phyloP scores from a whole-genome alignment of 495 filamentous ascomycete genomes.

The Corynascus novoguineensis region DNA sequence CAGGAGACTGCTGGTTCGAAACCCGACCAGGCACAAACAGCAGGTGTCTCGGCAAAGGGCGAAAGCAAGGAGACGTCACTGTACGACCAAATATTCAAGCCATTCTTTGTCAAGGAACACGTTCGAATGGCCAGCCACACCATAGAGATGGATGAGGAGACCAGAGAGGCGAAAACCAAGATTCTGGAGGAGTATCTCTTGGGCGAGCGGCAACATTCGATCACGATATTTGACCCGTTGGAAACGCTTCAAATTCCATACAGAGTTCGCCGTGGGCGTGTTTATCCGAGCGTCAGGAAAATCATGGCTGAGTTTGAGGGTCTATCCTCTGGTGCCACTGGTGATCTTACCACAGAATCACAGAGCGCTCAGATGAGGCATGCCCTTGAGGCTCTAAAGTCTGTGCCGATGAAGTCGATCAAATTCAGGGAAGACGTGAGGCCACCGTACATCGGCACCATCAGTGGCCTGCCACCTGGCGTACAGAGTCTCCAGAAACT shows the following conservation, averaged over 20 bases:
- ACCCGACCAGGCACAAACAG: constrained; percentile 14
- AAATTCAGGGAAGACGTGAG: constrained; percentile 82
- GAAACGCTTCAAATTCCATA: constrained; percentile 58
- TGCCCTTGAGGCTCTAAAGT: constrained; percentile 49
- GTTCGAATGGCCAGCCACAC: constrained; percentile 52
- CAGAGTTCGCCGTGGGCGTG: constrained; percentile 47
- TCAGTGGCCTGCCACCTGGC: constrained; percentile 52
- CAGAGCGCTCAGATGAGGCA: constrained; percentile 42
- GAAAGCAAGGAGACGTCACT: constrained; percentile 41
- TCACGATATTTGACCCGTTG: constrained; percentile 44
- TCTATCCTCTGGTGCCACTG: constrained; percentile 16
- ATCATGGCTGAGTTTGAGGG: constrained; percentile 50
- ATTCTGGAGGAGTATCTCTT: constrained; percentile 43
- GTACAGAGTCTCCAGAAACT: constrained; percentile 46
- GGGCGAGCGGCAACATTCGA: constrained; percentile 30
- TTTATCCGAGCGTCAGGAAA: constrained; percentile 53
- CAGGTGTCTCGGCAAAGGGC: constrained; percentile 19
- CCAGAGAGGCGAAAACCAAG: constrained; percentile 46
- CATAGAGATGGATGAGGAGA: constrained; percentile 52
- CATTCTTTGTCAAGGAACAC: constrained; percentile 68
- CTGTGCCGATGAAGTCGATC: constrained; percentile 69
- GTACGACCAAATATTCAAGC: constrained; percentile 68
- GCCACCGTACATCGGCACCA: constrained; percentile 85
- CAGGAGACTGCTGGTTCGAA: constrained; percentile 24
- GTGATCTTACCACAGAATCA: constrained; percentile 38